These are phyloP conservation scores for Schwanniomyces yamadae DNA, from an alignment of 805 yeast species.

Conservation along the genomic window DNA sequence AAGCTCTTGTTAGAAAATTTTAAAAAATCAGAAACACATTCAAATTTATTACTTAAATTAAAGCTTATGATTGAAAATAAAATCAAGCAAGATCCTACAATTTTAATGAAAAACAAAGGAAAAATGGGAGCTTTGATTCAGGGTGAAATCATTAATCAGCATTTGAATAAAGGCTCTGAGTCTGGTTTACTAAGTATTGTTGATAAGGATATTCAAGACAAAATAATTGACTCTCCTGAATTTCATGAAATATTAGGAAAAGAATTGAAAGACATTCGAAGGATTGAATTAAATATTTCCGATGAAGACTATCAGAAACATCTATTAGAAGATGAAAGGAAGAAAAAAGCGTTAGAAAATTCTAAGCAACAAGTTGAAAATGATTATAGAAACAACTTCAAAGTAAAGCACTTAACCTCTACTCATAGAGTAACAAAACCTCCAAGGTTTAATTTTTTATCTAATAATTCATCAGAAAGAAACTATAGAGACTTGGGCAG, in stretches of 20 bases:
- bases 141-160: conserved; percentile 44
- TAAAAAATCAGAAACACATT: conserved; percentile 37
- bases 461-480: conserved; percentile 5
- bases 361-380: conserved; percentile 13
- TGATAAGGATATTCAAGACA: conserved; percentile 44
- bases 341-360: conserved; percentile 7
- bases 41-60: conserved; percentile 39
- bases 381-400: conserved; percentile 28
- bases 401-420: conserved; percentile 20
- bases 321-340: conserved; percentile 20
- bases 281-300: conserved; percentile 32
- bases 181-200: conserved; percentile 36
- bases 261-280: conserved; percentile 33
- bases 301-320: conserved; percentile 40
- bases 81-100: conserved; percentile 47
- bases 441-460: conserved; percentile 27
- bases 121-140: conserved; percentile 52
- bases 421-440: conserved; percentile 32
- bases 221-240: conserved; percentile 41
- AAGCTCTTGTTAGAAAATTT: conserved; percentile 43
- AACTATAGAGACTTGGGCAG: conserved; percentile 4
- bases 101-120: conserved; percentile 49
- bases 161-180: conserved; percentile 13
- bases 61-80: conserved; percentile 45
- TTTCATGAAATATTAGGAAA: conserved; percentile 31